These are phyloP conservation scores for Talaromyces sp. DNA, from an alignment of 2,329 filamentous ascomycete genomes.

Conservation along the genomic window DNA sequence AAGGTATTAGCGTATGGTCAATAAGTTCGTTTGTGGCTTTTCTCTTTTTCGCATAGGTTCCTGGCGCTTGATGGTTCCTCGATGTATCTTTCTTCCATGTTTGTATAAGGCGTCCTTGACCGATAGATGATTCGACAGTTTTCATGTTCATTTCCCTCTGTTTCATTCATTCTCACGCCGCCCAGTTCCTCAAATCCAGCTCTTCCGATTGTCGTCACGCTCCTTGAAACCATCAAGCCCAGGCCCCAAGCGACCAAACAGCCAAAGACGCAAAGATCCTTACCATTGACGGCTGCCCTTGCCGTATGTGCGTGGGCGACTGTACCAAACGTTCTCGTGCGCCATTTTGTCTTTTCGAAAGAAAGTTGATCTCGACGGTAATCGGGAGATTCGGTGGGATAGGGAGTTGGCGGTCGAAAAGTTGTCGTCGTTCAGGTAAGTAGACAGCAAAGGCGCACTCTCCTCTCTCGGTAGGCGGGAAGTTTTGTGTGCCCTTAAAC, in stretches of 20 bases:
- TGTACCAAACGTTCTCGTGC: slow-evolving; percentile 99
- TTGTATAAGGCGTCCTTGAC: neutral
- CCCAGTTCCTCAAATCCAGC: too few relatives aligned
- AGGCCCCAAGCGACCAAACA: neutral
- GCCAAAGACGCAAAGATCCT: slow-evolving; percentile 38
- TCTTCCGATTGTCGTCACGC: neutral
- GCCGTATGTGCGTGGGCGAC: slow-evolving; percentile 84
- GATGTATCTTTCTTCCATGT: neutral
- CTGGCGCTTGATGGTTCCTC: neutral
- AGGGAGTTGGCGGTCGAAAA: neutral
- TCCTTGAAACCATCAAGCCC: slow-evolving; percentile 4
- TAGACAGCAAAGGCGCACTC: neutral
- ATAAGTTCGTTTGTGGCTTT: neutral
- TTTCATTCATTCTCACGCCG: neutral
- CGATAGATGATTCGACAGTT: neutral
- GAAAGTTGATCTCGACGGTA: neutral
- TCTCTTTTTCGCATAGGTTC: too few relatives aligned
- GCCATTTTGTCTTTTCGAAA: slow-evolving; percentile 56
- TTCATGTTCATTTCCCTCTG: neutral
- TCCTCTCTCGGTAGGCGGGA: neutral
- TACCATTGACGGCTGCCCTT: slow-evolving; percentile 95
- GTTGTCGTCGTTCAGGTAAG: neutral
- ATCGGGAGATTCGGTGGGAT: neutral
- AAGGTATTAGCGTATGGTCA: neutral
- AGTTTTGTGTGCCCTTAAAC: slow-evolving; percentile 11